Evolutionary conservation across 2,329 filamentous ascomycete species (phyloP), one percentile per base, ranked within the genome.

Genomic region (Colletotrichum gigasporum): DNA sequence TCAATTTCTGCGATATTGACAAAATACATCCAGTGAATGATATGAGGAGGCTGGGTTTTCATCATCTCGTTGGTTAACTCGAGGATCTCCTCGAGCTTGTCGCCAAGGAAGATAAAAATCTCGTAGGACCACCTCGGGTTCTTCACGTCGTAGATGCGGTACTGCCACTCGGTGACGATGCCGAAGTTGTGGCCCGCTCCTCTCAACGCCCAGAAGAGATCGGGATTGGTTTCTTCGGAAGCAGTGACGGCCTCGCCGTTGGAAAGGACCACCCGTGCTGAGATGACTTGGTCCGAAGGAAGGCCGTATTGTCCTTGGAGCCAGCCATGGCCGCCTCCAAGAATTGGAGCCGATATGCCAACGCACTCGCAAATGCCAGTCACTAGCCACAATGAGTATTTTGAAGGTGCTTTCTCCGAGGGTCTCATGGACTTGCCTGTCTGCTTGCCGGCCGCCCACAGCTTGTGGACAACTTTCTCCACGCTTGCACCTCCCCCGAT

Each of bases 131-230:
- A 72, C 69, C 73, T 16, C 68, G 69, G 8, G 37, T 69, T 52
- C 67, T 68, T 51, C 26, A 71, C 22, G n/a, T 54, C 63, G 30
- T 60, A 74, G 22, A 72, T 71, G 67, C 78, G 76, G 14, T 69
- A 41, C 63, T 72, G 76, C 24, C 80, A 70, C 64, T 76, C 79
- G 69, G 83, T 71, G 30, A 85, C 77, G 51, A 85, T 79, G 41
- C 83, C 82, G 66, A 85, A 79, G 66, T 85, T 85, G 14, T 79
- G 80, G 2, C 81, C 83, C 2, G 83, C 83, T n/a, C 83, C 83
- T 70, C 75, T 80, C 0, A 85, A 69, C 14, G 79, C 82, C 82
- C 82, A 85, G 67, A 83, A 75, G 0, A 85, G 70, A 65, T 84
- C 81, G 4, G 66, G 14, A 45, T 78, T 69, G 22, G 69, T 67